These are phyloP conservation scores for Penicillium sclerotiorum DNA, from an alignment of 2,329 filamentous ascomycete genomes.

Conservation along the genomic window DNA sequence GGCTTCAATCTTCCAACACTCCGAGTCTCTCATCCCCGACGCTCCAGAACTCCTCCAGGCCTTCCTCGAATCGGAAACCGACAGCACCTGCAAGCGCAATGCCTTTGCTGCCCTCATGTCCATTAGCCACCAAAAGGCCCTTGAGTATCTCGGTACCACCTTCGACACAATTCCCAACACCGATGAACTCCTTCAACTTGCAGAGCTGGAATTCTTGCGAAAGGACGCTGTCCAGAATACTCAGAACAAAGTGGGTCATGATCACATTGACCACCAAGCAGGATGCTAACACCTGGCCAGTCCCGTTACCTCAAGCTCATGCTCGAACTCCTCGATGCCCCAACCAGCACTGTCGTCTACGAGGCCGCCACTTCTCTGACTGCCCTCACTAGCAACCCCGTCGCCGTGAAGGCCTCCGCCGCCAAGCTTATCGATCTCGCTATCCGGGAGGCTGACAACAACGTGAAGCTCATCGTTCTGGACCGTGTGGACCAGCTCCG, in stretches of 20 bases:
- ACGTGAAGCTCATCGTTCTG: conserved; percentile 97
- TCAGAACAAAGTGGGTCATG: conserved; percentile 76
- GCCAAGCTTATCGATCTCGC: conserved; percentile 94
- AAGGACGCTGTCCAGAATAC: conserved; percentile 95
- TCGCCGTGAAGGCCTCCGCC: conserved; percentile 95
- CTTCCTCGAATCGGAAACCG: conserved; percentile 88
- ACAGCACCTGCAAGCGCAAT: conserved; percentile 96
- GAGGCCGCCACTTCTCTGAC: conserved; percentile 96
- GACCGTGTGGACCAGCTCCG: conserved; percentile 89
- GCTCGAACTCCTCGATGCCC: conserved; percentile 92
- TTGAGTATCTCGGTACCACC: conserved; percentile 82
- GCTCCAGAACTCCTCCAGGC: conserved; percentile 86
- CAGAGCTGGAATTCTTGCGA: conserved; percentile 94
- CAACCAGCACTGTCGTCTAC: conserved; percentile 92
- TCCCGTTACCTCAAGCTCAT: conserved; percentile 91
- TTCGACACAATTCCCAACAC: conserved; percentile 94
- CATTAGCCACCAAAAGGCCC: conserved; percentile 90
- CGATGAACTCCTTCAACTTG: conserved; percentile 89
- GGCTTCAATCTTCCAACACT: conserved; percentile 88
- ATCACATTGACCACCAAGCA: neutral
- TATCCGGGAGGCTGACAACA: conserved; percentile 98
- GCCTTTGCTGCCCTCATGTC: conserved; percentile 88
- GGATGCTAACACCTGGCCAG: conserved; percentile 49
- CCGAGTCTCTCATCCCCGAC: conserved; percentile 89
- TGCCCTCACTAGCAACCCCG: conserved; percentile 90